Evolutionary conservation across 805 yeast genomes (phyloP), one percentile per base, ranked within the genome.

Genomic region (Nakazawaea laoshanensis): DNA sequence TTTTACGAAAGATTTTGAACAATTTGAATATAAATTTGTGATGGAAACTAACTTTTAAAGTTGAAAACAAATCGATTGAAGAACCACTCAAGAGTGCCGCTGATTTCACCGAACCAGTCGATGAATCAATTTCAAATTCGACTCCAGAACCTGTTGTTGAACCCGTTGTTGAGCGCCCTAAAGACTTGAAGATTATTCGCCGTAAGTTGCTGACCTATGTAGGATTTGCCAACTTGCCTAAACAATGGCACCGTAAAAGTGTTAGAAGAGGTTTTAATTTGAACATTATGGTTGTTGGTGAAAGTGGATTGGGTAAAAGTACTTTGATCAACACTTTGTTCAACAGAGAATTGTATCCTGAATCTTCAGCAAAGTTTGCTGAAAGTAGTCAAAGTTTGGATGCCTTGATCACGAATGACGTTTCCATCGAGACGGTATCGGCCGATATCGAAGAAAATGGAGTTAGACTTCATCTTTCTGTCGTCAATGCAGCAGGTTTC

Each of bases 211-310:
- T 79, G 46, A 89, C 94, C 3, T 88, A 82, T 53, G 98, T 92
- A 36, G 98, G 98, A 5, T 92, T 92, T 61, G 95, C 96, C 45
- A 92, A 88, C 61, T 69, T 92, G 51, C 98, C 98, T 38, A 92
- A 88, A 53, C 98, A 92, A 65, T 92, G 96, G 96, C 97, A 92
- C 63, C 77, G 95, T 61, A 86, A 83, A 59, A 80, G 95, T 2
- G 74, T 86, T 41, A 79, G 82, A 57, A 73, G 84, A 51, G 98
- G 98, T 10, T 92, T 92, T 67, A 73, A 67, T 47, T 73, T 92
- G 53, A 92, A 92, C 55, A 55, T 92, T 40, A 73, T 92, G 74
- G 86, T 85, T 38, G 94, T 88, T 42, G 94, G 94, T 45, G 94
- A 85, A 62, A 66, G 78, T 39, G 96, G 98, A 4, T 67, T 89